Percentiles rank a stretch among this genome's conserved stretches.
Conservation (phyloP, 345 rosid genomes). For the Ceriops decandra region DNA sequence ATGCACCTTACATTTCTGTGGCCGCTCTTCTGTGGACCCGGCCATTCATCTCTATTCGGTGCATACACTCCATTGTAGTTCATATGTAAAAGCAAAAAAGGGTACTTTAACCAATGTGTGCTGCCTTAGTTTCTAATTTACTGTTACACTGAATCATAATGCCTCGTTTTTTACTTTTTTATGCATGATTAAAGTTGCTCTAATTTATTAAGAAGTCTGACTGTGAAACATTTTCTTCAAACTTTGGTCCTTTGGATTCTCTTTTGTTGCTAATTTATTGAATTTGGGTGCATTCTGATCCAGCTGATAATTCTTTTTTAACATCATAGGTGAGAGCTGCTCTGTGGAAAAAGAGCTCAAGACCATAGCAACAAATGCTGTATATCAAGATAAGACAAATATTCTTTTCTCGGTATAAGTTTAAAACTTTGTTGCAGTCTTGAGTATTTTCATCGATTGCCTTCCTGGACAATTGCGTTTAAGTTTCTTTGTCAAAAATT, state of each 20-base stretch:
- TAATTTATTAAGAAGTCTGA: not conserved
- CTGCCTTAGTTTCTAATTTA: not conserved
- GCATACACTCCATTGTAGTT: not conserved
- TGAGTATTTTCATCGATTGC: not conserved
- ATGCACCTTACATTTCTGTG: not conserved
- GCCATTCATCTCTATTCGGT: not conserved
- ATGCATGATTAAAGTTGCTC: not conserved
- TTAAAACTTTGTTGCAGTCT: not conserved
- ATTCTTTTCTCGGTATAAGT: constrained; percentile 84
- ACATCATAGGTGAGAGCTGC: constrained; percentile 84
- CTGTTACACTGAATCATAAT: not conserved
- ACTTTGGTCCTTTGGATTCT: constrained; percentile 1
- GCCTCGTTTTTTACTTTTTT: not conserved
- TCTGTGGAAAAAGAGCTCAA: constrained; percentile 88
- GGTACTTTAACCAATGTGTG: not conserved
- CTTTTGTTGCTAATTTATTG: constrained; percentile 10
- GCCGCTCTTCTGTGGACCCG: not conserved
- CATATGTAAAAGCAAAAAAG: not conserved
- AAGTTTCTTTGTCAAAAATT: not conserved
- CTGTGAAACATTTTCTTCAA: constrained; percentile 1
- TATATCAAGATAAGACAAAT: constrained; percentile 98
- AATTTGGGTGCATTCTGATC: not conserved
- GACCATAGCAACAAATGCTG: constrained; percentile 76
- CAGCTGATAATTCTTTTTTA: constrained; percentile 21
- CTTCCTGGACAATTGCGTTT: not conserved